A percentile compares a stretch with the other conserved stretches of the same genome.
Evolutionary conservation across 139 green algal genomes (phyloP).

Genomic region (Coccomyxa sp.): DNA sequence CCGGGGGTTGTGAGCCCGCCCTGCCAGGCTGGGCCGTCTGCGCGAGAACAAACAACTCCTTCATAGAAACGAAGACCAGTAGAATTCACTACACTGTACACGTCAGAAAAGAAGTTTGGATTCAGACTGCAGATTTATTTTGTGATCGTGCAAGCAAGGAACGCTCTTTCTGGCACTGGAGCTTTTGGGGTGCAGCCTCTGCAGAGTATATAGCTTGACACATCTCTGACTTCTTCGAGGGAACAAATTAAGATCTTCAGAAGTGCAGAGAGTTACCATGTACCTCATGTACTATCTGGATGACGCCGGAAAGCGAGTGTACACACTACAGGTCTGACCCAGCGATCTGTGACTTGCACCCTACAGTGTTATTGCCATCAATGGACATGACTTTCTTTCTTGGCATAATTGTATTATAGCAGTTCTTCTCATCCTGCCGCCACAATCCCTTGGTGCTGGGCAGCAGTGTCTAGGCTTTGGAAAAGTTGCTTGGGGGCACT

Average conservation of each 20-base stretch:
- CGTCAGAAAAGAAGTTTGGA: no score
- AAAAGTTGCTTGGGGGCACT: neutral
- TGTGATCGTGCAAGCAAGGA: no score
- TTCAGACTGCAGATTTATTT: no score
- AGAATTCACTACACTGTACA: no score
- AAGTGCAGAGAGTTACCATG: conserved; percentile 49
- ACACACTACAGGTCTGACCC: conserved; percentile 77
- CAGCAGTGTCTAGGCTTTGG: neutral
- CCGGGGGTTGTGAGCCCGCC: neutral
- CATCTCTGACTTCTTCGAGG: neutral
- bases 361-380: neutral
- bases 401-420: neutral
- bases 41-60: neutral
- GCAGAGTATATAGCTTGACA: neutral
- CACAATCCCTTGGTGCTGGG: neutral
- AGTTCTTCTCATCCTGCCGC: neutral
- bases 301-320: conserved; percentile 81
- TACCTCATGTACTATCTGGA: conserved; percentile 97
- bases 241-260: neutral
- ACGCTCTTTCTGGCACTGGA: no score
- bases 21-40: neutral
- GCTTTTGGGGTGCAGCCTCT: neutral
- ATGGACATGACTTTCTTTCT: neutral
- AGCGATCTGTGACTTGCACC: neutral
- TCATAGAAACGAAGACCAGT: neutral